Evolutionary conservation across 768 basidiomycete species (phyloP), one percentile per base, ranked within the genome.

Genomic region (Gloeostereum incarnatum): DNA sequence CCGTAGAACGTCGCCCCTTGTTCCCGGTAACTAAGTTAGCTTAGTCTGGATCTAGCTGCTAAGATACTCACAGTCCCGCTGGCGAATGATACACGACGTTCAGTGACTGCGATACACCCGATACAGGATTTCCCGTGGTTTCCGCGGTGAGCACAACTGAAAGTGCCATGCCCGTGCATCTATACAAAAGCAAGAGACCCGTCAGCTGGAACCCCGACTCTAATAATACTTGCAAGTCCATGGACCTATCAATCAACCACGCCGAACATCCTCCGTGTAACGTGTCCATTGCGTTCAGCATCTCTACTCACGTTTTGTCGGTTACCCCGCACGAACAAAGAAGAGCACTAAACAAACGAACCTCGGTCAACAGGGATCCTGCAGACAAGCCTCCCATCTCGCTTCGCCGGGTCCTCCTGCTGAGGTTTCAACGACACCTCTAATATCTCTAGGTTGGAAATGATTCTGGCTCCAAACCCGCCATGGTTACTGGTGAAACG

Each of bases 241-340:
- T 52, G 21, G 20, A 51, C 62, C 47, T 43, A 46, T 61, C 59
- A 35, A 63, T 50, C 16, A 62, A 42, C 27, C 53, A 39, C 5
- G 52, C 61, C 10, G 49, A 44, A 35, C 60, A 63, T 8, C 53
- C 63, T 5, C 61, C 61, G 14, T 62, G 61, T 1, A 62, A 21
- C 19, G 39, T 44, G 3, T 52, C 44, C 13, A 3, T 8, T 19
- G 31, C 41, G 25, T 63, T 63, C 14, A 60, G 10, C 61, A 62
- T 63, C 21, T 64, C 62, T 62, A 38, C 30, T 4, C n/a, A n/a
- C n/a, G n/a, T n/a, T n/a, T n/a, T n/a, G n/a, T n/a, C n/a, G n/a
- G n/a, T n/a, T n/a, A n/a, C n/a, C n/a, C n/a, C n/a, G n/a, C n/a
- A n/a, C n/a, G n/a, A n/a, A n/a, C n/a, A n/a, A n/a, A n/a, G n/a